A percentile compares a stretch with the other conserved stretches of the same genome.
phyloP scores from a whole-genome alignment of 129 eudicot genomes.

The Cynara cardunculus region DNA sequence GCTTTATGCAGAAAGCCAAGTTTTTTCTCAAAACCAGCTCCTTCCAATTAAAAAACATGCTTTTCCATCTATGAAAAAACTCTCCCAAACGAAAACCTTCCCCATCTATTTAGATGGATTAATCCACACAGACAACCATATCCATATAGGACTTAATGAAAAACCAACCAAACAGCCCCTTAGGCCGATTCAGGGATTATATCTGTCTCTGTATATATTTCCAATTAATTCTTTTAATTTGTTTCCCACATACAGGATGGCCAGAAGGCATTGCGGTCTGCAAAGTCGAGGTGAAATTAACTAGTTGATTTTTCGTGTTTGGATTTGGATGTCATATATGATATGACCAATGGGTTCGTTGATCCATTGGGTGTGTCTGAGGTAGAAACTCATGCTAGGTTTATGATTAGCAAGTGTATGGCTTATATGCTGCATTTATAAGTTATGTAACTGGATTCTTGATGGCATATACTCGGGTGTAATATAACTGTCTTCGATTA shows the following conservation, averaged over 20 bases:
- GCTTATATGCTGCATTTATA: background rate
- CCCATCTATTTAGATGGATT: too few relatives aligned
- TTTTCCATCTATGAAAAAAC: too few relatives aligned
- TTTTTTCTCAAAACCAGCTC: too few relatives aligned
- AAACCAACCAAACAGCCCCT: too few relatives aligned
- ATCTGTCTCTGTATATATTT: background rate
- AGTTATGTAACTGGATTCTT: conserved; percentile 22
- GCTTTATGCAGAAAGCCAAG: too few relatives aligned
- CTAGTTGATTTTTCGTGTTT: conserved; percentile 32
- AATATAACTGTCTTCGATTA: conserved; percentile 27
- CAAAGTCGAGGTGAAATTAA: conserved; percentile 19
- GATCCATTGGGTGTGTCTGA: conserved; percentile 1
- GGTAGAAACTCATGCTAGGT: conserved; percentile 34
- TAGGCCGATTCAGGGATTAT: background rate
- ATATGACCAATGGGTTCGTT: conserved; percentile 4
- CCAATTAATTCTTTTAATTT: background rate
- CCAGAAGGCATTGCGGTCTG: conserved; percentile 30
- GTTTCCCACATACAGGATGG: conserved; percentile 23
- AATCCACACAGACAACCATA: too few relatives aligned
- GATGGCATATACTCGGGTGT: conserved; percentile 30
- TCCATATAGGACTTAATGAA: too few relatives aligned
- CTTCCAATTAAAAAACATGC: too few relatives aligned
- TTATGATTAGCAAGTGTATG: conserved; percentile 25
- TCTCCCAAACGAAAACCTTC: too few relatives aligned
- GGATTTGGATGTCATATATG: conserved; percentile 40